Evolutionary conservation across 495 filamentous ascomycete species (phyloP).

Genomic region (Trichocladium antarcticum): DNA sequence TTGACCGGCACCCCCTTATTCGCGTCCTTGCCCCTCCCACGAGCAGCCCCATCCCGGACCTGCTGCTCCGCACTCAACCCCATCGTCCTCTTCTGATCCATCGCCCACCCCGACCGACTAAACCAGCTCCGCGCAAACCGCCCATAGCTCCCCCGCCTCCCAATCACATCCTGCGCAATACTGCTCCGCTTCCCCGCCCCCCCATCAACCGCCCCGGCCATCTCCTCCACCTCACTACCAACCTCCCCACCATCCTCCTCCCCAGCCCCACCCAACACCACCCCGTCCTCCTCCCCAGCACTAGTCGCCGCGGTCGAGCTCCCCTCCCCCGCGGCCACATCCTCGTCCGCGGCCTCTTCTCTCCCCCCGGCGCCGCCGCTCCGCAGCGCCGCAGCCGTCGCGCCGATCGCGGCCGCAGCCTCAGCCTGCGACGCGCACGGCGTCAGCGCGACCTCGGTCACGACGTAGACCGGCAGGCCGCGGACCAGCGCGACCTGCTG

Average conservation of each 20-base stretch:
- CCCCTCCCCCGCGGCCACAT: conserved; percentile 17
- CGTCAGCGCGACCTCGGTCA: conserved; percentile 78
- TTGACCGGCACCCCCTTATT: conserved; percentile 16
- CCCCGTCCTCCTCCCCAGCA: conserved; percentile 23
- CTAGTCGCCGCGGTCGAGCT: conserved; percentile 3
- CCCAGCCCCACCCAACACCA: conserved; percentile 3
- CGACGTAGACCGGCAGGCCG: conserved; percentile 69
- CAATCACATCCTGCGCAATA: conserved; percentile 76
- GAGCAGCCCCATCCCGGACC: not conserved
- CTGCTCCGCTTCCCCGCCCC: conserved; percentile 33
- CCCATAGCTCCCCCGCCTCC: conserved; percentile 66
- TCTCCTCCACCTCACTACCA: conserved; percentile 20
- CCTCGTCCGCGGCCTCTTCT: conserved; percentile 22
- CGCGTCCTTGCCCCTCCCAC: not conserved
- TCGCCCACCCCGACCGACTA: conserved; percentile 64
- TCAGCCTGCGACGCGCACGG: conserved; percentile 67
- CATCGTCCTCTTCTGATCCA: conserved; percentile 44
- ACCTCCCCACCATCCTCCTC: conserved; percentile 27
- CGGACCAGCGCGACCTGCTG: conserved; percentile 80
- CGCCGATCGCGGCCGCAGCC: conserved; percentile 56
- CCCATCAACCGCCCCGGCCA: conserved; percentile 31
- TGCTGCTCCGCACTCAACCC: conserved; percentile 40
- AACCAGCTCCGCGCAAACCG: conserved; percentile 86
- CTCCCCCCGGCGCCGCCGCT: not conserved
- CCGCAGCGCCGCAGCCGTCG: conserved; percentile 44